These are phyloP conservation scores for Phyllosticta citribraziliensis DNA, from an alignment of 2,329 filamentous ascomycete genomes.

Conservation along the genomic window DNA sequence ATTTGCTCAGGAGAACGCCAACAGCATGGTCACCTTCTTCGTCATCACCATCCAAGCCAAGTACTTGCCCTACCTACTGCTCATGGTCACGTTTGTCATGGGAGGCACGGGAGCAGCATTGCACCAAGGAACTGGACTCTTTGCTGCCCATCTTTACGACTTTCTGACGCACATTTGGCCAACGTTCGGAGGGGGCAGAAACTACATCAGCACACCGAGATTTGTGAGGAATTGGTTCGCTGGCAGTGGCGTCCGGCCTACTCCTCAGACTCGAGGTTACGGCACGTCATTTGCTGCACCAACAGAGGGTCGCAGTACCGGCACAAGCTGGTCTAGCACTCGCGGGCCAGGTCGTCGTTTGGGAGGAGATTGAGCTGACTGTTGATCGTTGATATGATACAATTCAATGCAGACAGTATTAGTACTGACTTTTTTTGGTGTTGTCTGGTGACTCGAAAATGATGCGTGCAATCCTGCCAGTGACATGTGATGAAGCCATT, in stretches of 20 bases:
- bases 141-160: slow-evolving; percentile 83
- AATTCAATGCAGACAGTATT: neutral
- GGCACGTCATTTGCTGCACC: neutral
- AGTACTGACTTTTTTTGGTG: neutral
- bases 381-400: neutral
- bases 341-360: slow-evolving; percentile 10
- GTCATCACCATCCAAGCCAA: slow-evolving; percentile 77
- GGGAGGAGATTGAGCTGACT: neutral
- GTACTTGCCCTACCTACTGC: slow-evolving; percentile 69
- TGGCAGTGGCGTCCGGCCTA: slow-evolving; percentile 18
- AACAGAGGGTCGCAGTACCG: slow-evolving; percentile 5
- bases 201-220: slow-evolving; percentile 62
- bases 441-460: neutral
- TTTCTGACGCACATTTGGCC: slow-evolving; percentile 85
- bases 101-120: slow-evolving; percentile 48
- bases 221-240: slow-evolving; percentile 61
- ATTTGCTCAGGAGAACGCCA: slow-evolving; percentile 74
- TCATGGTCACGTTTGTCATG: slow-evolving; percentile 63
- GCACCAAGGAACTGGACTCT: slow-evolving; percentile 63
- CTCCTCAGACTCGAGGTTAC: slow-evolving; percentile 3
- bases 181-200: slow-evolving; percentile 73
- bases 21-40: slow-evolving; percentile 66
- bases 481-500: too few relatives aligned
- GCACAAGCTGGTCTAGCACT: neutral
- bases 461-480: neutral